Conservation (phyloP, 768 basidiomycete genomes). For the Butyriboletus loyo region DNA sequence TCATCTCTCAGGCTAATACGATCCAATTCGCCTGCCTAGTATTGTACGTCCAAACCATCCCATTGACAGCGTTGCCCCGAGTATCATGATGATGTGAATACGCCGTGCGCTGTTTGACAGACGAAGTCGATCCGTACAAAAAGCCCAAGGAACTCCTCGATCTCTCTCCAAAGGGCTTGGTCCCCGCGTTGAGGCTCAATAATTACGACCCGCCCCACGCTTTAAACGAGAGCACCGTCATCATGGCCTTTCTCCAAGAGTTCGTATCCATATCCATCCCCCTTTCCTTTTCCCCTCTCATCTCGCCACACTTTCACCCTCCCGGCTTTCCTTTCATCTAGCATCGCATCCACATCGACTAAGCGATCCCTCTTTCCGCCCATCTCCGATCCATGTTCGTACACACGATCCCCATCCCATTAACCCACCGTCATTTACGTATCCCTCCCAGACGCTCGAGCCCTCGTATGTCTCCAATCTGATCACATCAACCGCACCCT, state of each 20-base stretch:
- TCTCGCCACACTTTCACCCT: neutral
- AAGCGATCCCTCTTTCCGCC: conserved; percentile 57
- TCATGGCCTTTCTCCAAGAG: conserved; percentile 80
- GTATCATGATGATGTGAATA: neutral
- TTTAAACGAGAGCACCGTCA: conserved; percentile 77
- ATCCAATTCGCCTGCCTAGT: conserved; percentile 25
- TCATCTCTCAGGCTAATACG: neutral
- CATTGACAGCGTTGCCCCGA: neutral
- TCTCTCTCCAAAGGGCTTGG: conserved; percentile 78
- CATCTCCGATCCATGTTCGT: conserved; percentile 55
- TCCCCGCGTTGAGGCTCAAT: conserved; percentile 64
- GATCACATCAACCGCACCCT: conserved; percentile 65
- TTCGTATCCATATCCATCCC: conserved; percentile 32
- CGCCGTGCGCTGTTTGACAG: conserved; percentile 31
- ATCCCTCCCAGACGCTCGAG: conserved; percentile 56
- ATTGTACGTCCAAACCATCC: conserved; percentile 32
- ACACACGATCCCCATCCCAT: neutral
- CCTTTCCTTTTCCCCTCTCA: no score
- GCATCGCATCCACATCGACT: conserved; percentile 49
- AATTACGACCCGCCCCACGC: conserved; percentile 53
- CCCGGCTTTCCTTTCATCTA: conserved; percentile 15
- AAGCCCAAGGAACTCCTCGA: conserved; percentile 79
- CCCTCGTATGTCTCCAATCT: conserved; percentile 61
- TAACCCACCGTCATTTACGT: neutral
- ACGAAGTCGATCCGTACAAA: conserved; percentile 80